Base-by-base conservation (phyloP, 1,139 yeast genomes). In the Candida sojae region DNA sequence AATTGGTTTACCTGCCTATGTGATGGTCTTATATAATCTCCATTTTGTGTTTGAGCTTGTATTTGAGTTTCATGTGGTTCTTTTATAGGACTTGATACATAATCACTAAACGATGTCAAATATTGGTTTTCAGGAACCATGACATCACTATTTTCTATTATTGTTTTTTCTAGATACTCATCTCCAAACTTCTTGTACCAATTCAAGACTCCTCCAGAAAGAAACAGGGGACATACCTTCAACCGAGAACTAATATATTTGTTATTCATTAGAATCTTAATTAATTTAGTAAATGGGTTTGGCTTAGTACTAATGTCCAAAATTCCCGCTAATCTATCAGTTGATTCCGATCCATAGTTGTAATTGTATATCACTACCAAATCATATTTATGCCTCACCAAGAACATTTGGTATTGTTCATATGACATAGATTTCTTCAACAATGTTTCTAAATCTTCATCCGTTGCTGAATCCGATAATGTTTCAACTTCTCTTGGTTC, bases 281-380 rank as follows among this genome's bases (percentile, higher is more conserved):
- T 82, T 3, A 77, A 66, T 21, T 80, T 67, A 36, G 66, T 69
- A 51, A 86, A 73, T 0, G 84, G 83, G 42, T 60, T 70, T 2
- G 28, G 29, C 5, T 31, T 12, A 5, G 37, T 48, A 26, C 71
- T 49, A 53, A 62, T 58, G 4, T 54, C 48, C 34, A 53, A 50
- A 13, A 73, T 53, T 6, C 60, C 57, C 5, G 62, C 66, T 38
- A 67, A 61, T 34, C 82, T 61, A 47, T 67, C 64, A 8, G 53
- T 52, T n/a, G 57, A 55, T 28, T 53, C 48, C 8, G 59, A 55
- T 40, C 79, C 68, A 61, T 60, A 61, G 40, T 63, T 58, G 38
- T 68, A 62, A 47, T 88, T 86, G 62, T 87, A 89, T 10, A 84
- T 62, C 4, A 89, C 84, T 3, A 91, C 70, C 41, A 80, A 68